Evolutionary conservation across 2,329 filamentous ascomycete genomes (phyloP), one percentile per base, ranked within the genome.

Genomic region (Cercospora brassicicola): DNA sequence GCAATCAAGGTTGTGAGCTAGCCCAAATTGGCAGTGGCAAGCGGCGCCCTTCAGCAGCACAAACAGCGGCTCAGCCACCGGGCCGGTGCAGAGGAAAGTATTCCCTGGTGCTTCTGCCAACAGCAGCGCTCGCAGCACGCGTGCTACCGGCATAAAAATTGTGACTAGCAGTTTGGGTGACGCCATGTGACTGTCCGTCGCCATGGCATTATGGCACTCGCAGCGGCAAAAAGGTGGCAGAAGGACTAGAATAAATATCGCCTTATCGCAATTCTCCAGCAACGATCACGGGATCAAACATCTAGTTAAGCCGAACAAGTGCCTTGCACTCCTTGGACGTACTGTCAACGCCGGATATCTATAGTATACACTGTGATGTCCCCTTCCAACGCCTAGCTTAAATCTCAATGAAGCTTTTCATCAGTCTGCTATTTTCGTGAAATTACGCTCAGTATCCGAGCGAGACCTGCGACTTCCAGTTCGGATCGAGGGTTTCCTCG

Each of bases 401-500:
- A 42, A 23, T 51, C 36, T 42, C 30, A 33, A 61, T 26, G 20
- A 39, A 31, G 59, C 36, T 62, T 59, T 42, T 63, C 23, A 30
- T 28, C 31, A 39, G 23, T 39, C 20, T 42, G 33, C 62, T 18
- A 15, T 15, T n/a, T 59, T 42, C 31, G 13, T 36, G 9, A 15
- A 10, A 56, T 20, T 5, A 45, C 65, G 28, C 23, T 68, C 74
- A 75, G 64, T 69, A 77, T 39, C 71, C 75, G 36, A 77, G 69
- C 13, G 65, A 69, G n/a, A 76, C 71, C 20, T 74, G 65, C 7
- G 70, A 71, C 67, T 75, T 76, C 75, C 75, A 77, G 23, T 72
- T 71, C 36, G 73, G 69, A 66, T 73, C 72, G 53, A 78, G 69
- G 8, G 76, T 77, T 60, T 75, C 71, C 62, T 78, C 76, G 28